Conservation (phyloP, 768 basidiomycete species). For the Russula dissimulans region DNA sequence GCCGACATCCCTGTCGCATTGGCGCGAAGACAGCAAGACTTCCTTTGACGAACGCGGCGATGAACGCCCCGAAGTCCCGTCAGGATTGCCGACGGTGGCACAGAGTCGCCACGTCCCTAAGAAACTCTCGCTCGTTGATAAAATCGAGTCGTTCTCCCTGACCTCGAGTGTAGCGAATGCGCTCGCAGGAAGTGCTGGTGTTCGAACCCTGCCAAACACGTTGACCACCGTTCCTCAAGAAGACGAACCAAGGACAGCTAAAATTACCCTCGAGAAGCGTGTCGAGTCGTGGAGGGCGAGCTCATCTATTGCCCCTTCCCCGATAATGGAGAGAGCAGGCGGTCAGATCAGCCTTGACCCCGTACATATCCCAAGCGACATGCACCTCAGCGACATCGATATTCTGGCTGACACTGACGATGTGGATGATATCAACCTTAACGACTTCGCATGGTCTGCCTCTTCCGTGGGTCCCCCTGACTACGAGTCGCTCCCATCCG, state of each 20-base stretch:
- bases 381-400: constrained; percentile 25
- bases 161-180: constrained; percentile 25
- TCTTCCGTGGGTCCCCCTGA: constrained; percentile 56
- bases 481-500: constrained; percentile 34
- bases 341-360: constrained; percentile 41
- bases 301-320: constrained; percentile 40
- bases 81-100: constrained; percentile 18
- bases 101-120: constrained; percentile 46
- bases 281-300: constrained; percentile 62
- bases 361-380: constrained; percentile 40
- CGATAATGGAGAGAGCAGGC: constrained; percentile 36
- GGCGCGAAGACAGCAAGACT: constrained; percentile 45
- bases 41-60: constrained; percentile 35
- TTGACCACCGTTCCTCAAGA: constrained; percentile 58
- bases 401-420: constrained; percentile 22
- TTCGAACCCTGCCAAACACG: constrained; percentile 24
- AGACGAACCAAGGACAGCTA: constrained; percentile 46
- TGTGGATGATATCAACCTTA: constrained; percentile 44
- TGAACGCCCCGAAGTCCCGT: constrained; percentile 26
- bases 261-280: constrained; percentile 41
- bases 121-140: constrained; percentile 62
- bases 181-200: background rate
- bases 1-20: constrained; percentile 41
- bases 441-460: constrained; percentile 62
- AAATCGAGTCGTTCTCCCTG: constrained; percentile 39